Base-by-base conservation (phyloP, 352 stramenopile species). In the Globisporangium rhizosaccharum region DNA sequence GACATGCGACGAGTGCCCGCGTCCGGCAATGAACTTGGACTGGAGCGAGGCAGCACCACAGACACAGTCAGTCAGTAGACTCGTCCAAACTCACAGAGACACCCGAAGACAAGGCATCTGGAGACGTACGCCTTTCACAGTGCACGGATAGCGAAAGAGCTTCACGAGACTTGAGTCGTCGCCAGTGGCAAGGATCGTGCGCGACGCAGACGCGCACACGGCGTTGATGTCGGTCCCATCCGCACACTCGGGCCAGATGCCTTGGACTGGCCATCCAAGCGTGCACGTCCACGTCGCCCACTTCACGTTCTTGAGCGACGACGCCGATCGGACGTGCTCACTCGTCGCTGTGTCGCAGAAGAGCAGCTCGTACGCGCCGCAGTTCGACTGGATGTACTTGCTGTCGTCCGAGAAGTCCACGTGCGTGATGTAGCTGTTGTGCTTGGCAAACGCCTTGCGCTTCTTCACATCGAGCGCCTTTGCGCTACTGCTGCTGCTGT, bases 261-360 rank as follows among this genome's bases (percentile, higher is more conserved):
- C 96, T 70, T 98, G 93, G 30, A 96, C 90, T 9, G 86, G 79
- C 94, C 94, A 98, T 2, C 79, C 76, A 2, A 97, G 70, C 0
- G 85, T 77, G 54, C 85, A 96, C n/a, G 90, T 97, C 68, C 91
- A 89, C 23, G 91, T 95, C 37, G 79, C 70, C 94, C 94, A 98
- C 52, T 75, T 67, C 10, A 86, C 78, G 68, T 98, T 87, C 33
- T 79, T 66, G 36, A 82, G 20, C 30, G 89, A 65, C 51, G 76
- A 77, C 2, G 90, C 86, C 30, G 89, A 87, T 30, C 79, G 70
- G 39, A 98, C 90, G 56, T 95, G 88, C 57, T 90, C 78, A 46
- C 90, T 92, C 36, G 61, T 82, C 6, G 53, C 44, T 60, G 82
- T 63, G 58, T 98, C 90, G 53, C 89, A 97, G 48, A 96, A 98